A percentile compares a stretch with the other conserved stretches of the same genome.
Conservation (phyloP, 352 stramenopile genomes). For the Chrysophaeum taylorii region DNA sequence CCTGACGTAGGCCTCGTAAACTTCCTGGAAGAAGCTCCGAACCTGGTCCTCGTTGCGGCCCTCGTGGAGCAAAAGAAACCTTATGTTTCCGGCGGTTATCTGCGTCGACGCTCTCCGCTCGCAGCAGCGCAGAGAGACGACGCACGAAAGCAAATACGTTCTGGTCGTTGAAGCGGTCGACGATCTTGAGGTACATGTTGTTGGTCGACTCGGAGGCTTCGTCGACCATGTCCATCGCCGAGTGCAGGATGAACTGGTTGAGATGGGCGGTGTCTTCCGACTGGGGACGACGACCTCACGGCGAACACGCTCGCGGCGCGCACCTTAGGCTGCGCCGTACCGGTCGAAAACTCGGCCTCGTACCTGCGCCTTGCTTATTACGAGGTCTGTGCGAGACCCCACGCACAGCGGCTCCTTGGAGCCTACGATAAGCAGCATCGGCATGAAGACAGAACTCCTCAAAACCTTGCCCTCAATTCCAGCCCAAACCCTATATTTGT, state of each 20-base stretch:
- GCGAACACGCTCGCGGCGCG: slow-evolving; percentile 6
- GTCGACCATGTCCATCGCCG: slow-evolving; percentile 89
- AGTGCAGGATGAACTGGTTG: slow-evolving; percentile 95
- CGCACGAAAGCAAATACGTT: slow-evolving; percentile 84
- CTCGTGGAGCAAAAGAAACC: slow-evolving; percentile 69
- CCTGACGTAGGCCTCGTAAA: slow-evolving; percentile 95
- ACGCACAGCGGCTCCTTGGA: slow-evolving; percentile 44
- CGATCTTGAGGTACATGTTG: slow-evolving; percentile 64
- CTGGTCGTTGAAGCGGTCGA: slow-evolving; percentile 92
- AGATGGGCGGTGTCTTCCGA: slow-evolving; percentile 71
- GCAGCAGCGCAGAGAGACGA: background rate
- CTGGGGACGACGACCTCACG: slow-evolving; percentile 40
- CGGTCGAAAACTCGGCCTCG: slow-evolving; percentile 52
- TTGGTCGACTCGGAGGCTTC: slow-evolving; percentile 79
- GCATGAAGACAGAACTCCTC: slow-evolving; percentile 8
- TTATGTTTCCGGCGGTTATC: slow-evolving; percentile 71
- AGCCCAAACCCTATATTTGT: too few relatives aligned
- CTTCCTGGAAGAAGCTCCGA: slow-evolving; percentile 88
- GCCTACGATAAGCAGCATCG: slow-evolving; percentile 50
- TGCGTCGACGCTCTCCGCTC: background rate
- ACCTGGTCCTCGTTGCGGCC: slow-evolving; percentile 84
- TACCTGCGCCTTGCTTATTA: slow-evolving; percentile 22
- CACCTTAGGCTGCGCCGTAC: slow-evolving; percentile 21
- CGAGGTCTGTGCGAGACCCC: background rate
- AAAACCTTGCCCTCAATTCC: slow-evolving; percentile 4